phyloP scores from a whole-genome alignment of 1,284 basidiomycete genomes.

The Microbotryum intermedium region DNA sequence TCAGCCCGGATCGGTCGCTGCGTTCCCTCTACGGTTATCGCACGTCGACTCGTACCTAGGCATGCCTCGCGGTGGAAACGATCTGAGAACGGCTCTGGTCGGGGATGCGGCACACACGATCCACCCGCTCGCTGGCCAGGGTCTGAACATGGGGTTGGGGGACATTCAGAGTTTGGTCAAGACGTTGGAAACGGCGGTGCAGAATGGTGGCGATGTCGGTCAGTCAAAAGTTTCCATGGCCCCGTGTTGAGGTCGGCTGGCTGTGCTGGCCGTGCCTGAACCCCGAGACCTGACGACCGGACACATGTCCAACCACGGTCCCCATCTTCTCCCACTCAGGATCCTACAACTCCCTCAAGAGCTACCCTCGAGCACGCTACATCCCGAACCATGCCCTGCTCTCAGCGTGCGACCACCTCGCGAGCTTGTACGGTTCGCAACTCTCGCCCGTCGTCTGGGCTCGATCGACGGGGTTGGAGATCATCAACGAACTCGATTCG shows the following conservation, averaged over 20 bases:
- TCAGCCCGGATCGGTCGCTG: conserved; percentile 68
- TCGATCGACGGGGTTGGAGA: conserved; percentile 75
- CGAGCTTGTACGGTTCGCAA: conserved; percentile 68
- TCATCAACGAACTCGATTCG: conserved; percentile 75
- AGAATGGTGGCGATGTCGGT: conserved; percentile 71
- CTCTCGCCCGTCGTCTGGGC: conserved; percentile 68
- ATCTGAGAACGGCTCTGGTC: conserved; percentile 67
- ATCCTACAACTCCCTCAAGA: conserved; percentile 62
- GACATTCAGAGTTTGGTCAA: conserved; percentile 57
- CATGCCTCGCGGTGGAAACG: conserved; percentile 48
- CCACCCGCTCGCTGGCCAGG: conserved; percentile 96
- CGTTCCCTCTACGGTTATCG: conserved; percentile 79
- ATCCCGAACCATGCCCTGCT: conserved; percentile 76
- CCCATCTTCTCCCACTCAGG: conserved; percentile 43
- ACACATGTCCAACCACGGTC: background rate
- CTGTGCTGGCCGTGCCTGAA: background rate
- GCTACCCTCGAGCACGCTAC: conserved; percentile 73
- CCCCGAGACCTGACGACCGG: background rate
- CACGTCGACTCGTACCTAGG: conserved; percentile 85
- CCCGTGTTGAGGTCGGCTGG: background rate
- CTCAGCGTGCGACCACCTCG: conserved; percentile 74
- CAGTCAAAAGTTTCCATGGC: too few relatives aligned
- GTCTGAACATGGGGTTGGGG: conserved; percentile 82
- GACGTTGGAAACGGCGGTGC: conserved; percentile 49
- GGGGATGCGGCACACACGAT: conserved; percentile 95